Base-by-base conservation (phyloP, 148 eudicot genomes). In the Oxyria digyna region DNA sequence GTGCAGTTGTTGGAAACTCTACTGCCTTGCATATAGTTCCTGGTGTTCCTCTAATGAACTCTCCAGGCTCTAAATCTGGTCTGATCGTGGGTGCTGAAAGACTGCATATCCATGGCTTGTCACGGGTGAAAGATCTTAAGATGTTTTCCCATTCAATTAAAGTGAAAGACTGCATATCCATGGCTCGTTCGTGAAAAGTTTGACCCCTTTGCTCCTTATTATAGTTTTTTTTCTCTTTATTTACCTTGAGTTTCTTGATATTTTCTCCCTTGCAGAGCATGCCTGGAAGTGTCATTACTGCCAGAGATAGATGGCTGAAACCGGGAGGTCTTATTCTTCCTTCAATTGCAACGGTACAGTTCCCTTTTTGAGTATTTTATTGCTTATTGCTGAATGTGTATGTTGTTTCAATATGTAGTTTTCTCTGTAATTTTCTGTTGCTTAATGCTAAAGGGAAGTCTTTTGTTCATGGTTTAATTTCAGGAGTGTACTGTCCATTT, bases 301-400 rank as follows among this genome's bases (percentile, higher is more conserved):
- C 99, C 67, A 82, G 98, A 83, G 97, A 94, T 71, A 95, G 97
- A 38, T 94, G 98, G 98, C 82, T 94, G 75, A 94, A 86, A 82
- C 98, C 97, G 74, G 98, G 96, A 68, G 98, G 98, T 79, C 98
- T 94, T 78, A 94, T 94, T 31, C 96, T 94, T 83, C 98, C 98
- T 68, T 89, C 98, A 74, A 74, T 80, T 83, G 98, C 98, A 62
- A 87, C 88, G 75, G 98, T 93, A 83, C 37, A 54, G 69, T 62
- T 74, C 69, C 32, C 13, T n/a, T 75, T 14, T 59, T 13, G 29
- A 38, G 31, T 31, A 9, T 6, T 59, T 13, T 15, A 27, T 38
- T 59, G 38, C 38, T 27, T 10, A 27, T 27, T 59, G 38, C n/a
- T n/a, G n/a, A n/a, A n/a, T 59, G 14, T 26, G n/a, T 59, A 26